Evolutionary conservation across 176 grass and related monocot species (phyloP).

Genomic region (Tuctoria greenei): DNA sequence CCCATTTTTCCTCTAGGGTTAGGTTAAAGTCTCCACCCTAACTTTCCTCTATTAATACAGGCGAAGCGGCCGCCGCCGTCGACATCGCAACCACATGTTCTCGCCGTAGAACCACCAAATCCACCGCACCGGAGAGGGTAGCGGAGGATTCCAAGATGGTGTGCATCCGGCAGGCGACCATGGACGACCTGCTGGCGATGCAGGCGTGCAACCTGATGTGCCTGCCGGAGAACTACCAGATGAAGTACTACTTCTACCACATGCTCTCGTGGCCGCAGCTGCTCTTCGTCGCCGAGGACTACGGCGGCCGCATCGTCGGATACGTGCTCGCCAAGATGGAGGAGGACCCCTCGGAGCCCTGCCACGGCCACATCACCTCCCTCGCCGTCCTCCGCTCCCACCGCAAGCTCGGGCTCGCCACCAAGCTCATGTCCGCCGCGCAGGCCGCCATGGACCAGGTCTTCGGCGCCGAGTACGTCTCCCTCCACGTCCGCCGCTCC

Average conservation of each 20-base stretch:
- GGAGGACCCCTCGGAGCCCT: conserved; percentile 95
- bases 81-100: neutral
- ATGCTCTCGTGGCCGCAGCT: conserved; percentile 99
- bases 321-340: conserved; percentile 99
- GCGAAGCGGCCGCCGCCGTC: conserved; percentile 22
- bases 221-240: conserved; percentile 99
- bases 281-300: conserved; percentile 95
- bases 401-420: conserved; percentile 93
- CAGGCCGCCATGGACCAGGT: conserved; percentile 97
- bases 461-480: conserved; percentile 91
- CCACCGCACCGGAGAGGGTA: neutral
- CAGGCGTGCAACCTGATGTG: conserved; percentile 98
- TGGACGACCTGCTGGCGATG: conserved; percentile 95
- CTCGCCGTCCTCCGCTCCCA: conserved; percentile 97
- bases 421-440: conserved; percentile 95
- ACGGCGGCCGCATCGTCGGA: conserved; percentile 87
- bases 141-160: conserved; percentile 68
- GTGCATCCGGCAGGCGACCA: conserved; percentile 91
- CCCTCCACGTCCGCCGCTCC: conserved; percentile 86
- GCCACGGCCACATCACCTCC: conserved; percentile 98
- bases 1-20: conserved; percentile 33
- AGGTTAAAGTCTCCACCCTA: conserved; percentile 20
- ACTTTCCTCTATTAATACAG: conserved; percentile 33
- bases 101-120: conserved; percentile 20
- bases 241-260: conserved; percentile 99